phyloP scores from a whole-genome alignment of 1,139 yeast genomes.

The Suhomyces ambrosiae region DNA sequence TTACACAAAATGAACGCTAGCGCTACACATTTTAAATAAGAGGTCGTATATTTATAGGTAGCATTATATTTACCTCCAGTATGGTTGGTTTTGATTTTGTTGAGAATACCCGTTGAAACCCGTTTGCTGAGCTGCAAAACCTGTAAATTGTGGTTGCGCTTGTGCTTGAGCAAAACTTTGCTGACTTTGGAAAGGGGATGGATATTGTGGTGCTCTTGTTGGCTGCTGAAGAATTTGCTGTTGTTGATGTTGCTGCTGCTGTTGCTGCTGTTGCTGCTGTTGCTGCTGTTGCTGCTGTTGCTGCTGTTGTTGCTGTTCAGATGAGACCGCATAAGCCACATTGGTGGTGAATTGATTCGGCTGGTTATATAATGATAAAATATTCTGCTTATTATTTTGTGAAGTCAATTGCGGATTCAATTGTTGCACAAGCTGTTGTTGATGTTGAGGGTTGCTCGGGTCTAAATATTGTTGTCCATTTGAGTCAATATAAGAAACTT shows the following conservation, averaged over 20 bases:
- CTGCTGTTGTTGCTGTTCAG: slow-evolving; percentile 20
- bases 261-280: slow-evolving; percentile 20
- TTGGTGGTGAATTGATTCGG: slow-evolving; percentile 34
- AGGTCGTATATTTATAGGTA: no score
- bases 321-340: slow-evolving; percentile 25
- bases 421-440: slow-evolving; percentile 49
- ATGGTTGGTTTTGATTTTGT: slow-evolving; percentile 13
- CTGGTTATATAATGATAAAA: slow-evolving; percentile 44
- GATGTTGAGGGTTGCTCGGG: slow-evolving; percentile 56
- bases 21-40: no score
- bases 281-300: slow-evolving; percentile 26
- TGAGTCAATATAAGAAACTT: slow-evolving; percentile 57
- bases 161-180: slow-evolving; percentile 2
- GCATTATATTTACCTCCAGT: slow-evolving; percentile 14
- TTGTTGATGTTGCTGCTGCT: slow-evolving; percentile 22
- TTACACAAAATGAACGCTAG: no score
- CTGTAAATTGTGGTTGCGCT: slow-evolving; percentile 19
- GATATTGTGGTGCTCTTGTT: slow-evolving; percentile 1
- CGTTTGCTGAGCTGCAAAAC: slow-evolving; percentile 15
- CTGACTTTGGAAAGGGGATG: slow-evolving; percentile 1
- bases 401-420: slow-evolving; percentile 48
- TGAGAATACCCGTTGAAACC: slow-evolving; percentile 12
- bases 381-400: slow-evolving; percentile 46
- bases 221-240: slow-evolving; percentile 13
- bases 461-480: slow-evolving; percentile 63